Percentiles rank a stretch among this genome's conserved stretches.
phyloP scores from a whole-genome alignment of 108 stramenopile genomes.

The Fragilaria crotonensis region DNA sequence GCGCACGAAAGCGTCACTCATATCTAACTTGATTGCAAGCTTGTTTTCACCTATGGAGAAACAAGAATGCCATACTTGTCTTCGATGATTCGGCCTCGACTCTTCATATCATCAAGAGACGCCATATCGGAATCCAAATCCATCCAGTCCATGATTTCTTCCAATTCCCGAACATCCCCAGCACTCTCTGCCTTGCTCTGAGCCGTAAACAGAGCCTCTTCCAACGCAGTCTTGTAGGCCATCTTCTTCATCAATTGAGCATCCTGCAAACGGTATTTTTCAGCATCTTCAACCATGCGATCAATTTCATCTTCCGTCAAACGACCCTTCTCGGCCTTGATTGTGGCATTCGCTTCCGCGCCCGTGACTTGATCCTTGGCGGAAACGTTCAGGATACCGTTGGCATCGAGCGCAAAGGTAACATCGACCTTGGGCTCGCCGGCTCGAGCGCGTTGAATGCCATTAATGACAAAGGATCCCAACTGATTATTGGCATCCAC shows the following conservation, averaged over 20 bases:
- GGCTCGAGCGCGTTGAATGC: slow-evolving; percentile 67
- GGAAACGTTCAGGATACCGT: slow-evolving; percentile 85
- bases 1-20: too few species aligned
- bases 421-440: slow-evolving; percentile 82
- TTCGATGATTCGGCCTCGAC: slow-evolving; percentile 48
- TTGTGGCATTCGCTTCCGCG: slow-evolving; percentile 79
- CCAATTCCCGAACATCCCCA: slow-evolving; percentile 48
- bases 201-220: slow-evolving; percentile 66
- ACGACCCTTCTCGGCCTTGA: slow-evolving; percentile 86
- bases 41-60: too few species aligned
- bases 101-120: slow-evolving; percentile 64
- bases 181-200: slow-evolving; percentile 45
- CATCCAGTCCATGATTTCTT: slow-evolving; percentile 73
- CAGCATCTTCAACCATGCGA: slow-evolving; percentile 88
- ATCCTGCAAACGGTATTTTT: slow-evolving; percentile 85
- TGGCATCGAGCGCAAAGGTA: slow-evolving; percentile 77
- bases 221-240: slow-evolving; percentile 51
- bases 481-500: slow-evolving; percentile 84
- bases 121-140: slow-evolving; percentile 66
- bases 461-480: slow-evolving; percentile 71
- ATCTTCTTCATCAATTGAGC: slow-evolving; percentile 66
- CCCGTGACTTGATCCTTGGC: slow-evolving; percentile 84
- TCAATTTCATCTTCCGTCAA: slow-evolving; percentile 81
- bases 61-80: slow-evolving; percentile 58
- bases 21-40: too few species aligned